Evolutionary conservation across 2,329 filamentous ascomycete species (phyloP).

Genomic region (Knufia fluminis): DNA sequence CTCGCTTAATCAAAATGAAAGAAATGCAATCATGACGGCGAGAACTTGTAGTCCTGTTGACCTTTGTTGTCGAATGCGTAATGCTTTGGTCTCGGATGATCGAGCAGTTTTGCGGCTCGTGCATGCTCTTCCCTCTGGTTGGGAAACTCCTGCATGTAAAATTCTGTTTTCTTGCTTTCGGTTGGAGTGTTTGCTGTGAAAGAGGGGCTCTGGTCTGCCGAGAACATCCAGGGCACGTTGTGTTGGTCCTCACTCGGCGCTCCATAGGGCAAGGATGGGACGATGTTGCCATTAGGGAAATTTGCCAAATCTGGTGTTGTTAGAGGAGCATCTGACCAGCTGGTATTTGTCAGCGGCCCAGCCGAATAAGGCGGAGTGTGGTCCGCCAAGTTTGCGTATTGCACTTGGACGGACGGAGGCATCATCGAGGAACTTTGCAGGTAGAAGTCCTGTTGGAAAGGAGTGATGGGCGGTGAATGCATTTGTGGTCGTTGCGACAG

Average conservation of each 20-base stretch:
- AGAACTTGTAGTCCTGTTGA: slow-evolving; percentile 27
- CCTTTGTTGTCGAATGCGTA: slow-evolving; percentile 38
- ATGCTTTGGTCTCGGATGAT: slow-evolving; percentile 33
- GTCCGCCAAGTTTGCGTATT: slow-evolving; percentile 35
- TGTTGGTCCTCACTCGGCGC: slow-evolving; percentile 25
- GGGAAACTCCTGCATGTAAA: slow-evolving; percentile 37
- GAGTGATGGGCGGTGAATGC: slow-evolving; percentile 36
- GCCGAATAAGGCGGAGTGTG: slow-evolving; percentile 31
- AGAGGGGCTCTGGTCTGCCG: slow-evolving; percentile 18
- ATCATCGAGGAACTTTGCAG: slow-evolving; percentile 18
- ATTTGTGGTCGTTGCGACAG: not conserved
- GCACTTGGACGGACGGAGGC: slow-evolving; percentile 29
- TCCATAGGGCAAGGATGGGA: slow-evolving; percentile 27
- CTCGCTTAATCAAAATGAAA: not conserved
- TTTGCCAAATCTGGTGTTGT: slow-evolving; percentile 32
- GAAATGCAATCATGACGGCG: not conserved
- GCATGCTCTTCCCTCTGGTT: slow-evolving; percentile 36
- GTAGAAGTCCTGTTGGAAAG: slow-evolving; percentile 29
- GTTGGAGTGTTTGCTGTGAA: slow-evolving; percentile 12
- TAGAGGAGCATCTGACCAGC: slow-evolving; percentile 34
- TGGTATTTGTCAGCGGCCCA: slow-evolving; percentile 31
- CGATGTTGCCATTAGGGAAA: slow-evolving; percentile 32
- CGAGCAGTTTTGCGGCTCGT: slow-evolving; percentile 34
- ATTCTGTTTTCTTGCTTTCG: slow-evolving; percentile 31
- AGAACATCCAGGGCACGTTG: slow-evolving; percentile 25